Base-by-base conservation (phyloP, 2,329 filamentous ascomycete species). In the Cladobotryum mycophilum region DNA sequence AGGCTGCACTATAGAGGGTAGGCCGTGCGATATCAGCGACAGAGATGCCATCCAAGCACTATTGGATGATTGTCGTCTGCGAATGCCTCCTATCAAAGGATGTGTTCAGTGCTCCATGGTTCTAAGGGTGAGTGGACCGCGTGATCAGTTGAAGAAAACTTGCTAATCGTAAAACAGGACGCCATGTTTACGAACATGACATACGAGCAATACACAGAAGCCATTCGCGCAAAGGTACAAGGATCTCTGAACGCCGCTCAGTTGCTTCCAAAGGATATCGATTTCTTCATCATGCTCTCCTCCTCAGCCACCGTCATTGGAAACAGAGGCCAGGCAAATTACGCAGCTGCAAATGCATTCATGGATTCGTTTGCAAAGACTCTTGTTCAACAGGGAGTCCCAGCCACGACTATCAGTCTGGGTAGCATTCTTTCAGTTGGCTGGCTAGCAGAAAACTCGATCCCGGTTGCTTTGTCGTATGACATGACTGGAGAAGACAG, bases 331-430 rank as follows among this genome's bases (percentile, higher is more conserved):
- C 59, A 70, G 50, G 47, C 47, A 40, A 67, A 64, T 48, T 70
- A 70, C 54, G 59, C 58, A 36, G 61, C 66, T 0, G 65, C 58
- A 12, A 55, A 56, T 41, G 41, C 51, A 18, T 70, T 66, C 51
- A 58, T 68, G 9, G 69, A 71, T 51, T 47, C 55, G 2, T 65
- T 71, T 18, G 64, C 65, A 1, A 59, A 60, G 1, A 60, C 60
- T 18, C 58, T 62, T 13, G 51, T 54, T 5, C 34, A 41, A 3
- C 56, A 58, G 1, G 65, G 64, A 1, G 55, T 60, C 33, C 6
- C 61, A 0, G 62, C 60, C 8, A 53, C 58, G 1, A 58, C 64
- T 0, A 35, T 70, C 5, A 60, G 45, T 8, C 56, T 69, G 3
- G 63, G 62, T 1, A 59, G 67, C 54, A 63, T 72, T 36, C 58